These are phyloP conservation scores for Diaporthe batatas DNA, from an alignment of 2,329 filamentous ascomycete genomes.

Conservation along the genomic window DNA sequence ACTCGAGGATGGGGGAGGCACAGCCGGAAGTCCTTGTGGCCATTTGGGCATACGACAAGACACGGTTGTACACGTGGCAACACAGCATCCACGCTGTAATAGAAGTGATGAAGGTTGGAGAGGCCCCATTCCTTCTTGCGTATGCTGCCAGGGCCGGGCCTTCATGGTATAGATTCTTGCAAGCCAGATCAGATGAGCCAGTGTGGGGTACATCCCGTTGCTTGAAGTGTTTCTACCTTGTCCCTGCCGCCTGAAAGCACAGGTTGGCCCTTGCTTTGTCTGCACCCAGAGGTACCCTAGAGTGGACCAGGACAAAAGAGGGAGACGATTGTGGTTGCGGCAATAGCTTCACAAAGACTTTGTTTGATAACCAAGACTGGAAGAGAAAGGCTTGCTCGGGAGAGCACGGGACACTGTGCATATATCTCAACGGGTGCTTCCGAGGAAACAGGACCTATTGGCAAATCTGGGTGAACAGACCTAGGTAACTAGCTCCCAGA, in stretches of 20 bases:
- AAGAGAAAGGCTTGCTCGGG: too few relatives aligned
- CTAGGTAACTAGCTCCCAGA: neutral
- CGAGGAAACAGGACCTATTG: neutral
- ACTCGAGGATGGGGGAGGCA: neutral
- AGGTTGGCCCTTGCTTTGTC: neutral
- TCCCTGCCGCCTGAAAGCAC: neutral
- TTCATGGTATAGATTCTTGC: neutral
- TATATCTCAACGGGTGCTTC: neutral
- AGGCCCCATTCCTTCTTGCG: neutral
- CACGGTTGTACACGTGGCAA: neutral
- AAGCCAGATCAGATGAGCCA: neutral
- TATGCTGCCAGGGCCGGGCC: neutral
- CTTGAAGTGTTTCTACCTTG: neutral
- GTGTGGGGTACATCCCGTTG: too few relatives aligned
- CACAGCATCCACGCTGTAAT: slow-evolving; percentile 7
- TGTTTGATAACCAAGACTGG: neutral
- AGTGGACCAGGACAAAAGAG: neutral
- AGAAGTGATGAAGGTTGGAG: neutral
- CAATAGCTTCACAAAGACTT: neutral
- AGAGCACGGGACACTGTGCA: neutral
- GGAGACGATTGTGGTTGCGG: neutral
- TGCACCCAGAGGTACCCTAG: neutral
- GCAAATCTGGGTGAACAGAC: neutral
- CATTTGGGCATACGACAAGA: slow-evolving; percentile 6
- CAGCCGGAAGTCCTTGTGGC: neutral